Conservation (phyloP, 2,329 filamentous ascomycete genomes). For the Paecilomyces fulvus region DNA sequence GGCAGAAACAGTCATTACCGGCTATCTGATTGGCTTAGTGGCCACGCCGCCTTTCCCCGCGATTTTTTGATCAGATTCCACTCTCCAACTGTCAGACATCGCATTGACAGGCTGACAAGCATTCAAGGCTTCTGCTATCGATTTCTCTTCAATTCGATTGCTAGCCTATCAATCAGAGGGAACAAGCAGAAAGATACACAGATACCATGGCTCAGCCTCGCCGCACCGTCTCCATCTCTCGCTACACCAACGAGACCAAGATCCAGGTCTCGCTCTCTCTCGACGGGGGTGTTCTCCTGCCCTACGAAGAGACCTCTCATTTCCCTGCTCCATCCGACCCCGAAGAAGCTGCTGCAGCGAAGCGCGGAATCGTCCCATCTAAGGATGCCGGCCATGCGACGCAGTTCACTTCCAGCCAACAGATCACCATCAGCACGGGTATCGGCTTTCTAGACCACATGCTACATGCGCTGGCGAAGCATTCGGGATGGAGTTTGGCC, state of each 20-base stretch:
- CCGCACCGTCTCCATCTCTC: slow-evolving; percentile 69
- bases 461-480: slow-evolving; percentile 93
- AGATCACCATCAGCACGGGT: slow-evolving; percentile 80
- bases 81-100: background rate
- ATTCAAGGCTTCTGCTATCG: background rate
- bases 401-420: slow-evolving; percentile 75
- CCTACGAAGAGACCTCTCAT: slow-evolving; percentile 31
- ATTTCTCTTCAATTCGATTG: background rate
- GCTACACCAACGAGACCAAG: slow-evolving; percentile 97
- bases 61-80: background rate
- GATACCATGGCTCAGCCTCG: slow-evolving; percentile 37
- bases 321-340: slow-evolving; percentile 59
- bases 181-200: background rate
- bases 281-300: slow-evolving; percentile 64
- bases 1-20: background rate
- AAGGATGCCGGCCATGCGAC: slow-evolving; percentile 62
- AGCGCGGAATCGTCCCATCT: slow-evolving; percentile 33
- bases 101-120: background rate
- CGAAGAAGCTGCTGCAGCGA: slow-evolving; percentile 39
- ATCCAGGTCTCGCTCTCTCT: slow-evolving; percentile 89
- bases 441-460: slow-evolving; percentile 99
- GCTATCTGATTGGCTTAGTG: slow-evolving; percentile 7
- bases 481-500: slow-evolving; percentile 85
- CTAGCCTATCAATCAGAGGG: background rate
- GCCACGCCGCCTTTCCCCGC: background rate